These are phyloP conservation scores for Phytophthora cactorum DNA, from an alignment of 352 stramenopile species.

Conservation along the genomic window DNA sequence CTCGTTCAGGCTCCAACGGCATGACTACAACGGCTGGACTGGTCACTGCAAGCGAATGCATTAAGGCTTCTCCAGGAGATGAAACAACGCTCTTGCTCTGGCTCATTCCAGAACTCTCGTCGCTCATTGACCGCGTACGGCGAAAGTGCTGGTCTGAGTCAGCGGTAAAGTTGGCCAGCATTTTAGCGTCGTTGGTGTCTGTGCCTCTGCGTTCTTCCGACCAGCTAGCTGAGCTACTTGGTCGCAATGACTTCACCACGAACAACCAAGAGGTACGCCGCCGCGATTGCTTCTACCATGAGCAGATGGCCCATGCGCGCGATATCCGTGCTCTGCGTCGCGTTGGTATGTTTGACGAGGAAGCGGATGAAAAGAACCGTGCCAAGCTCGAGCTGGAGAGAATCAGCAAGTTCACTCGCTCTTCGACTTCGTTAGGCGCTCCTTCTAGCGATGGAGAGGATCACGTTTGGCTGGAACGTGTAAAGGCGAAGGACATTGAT, in stretches of 20 bases:
- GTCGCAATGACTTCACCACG: constrained; percentile 59
- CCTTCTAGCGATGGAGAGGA: constrained; percentile 46
- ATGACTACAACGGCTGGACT: constrained; percentile 49
- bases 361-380: constrained; percentile 68
- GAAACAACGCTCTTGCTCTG: constrained; percentile 81
- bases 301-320: constrained; percentile 82
- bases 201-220: constrained; percentile 73
- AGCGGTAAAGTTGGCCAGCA: constrained; percentile 69
- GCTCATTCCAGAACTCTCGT: constrained; percentile 76
- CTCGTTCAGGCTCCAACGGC: constrained; percentile 47
- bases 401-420: constrained; percentile 70
- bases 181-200: constrained; percentile 67
- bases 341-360: constrained; percentile 55
- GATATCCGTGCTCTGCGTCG: constrained; percentile 71
- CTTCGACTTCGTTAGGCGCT: constrained; percentile 29
- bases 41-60: constrained; percentile 58
- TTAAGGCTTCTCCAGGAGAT: constrained; percentile 72
- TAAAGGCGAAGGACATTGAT: constrained; percentile 87
- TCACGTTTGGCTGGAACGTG: constrained; percentile 78
- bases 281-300: constrained; percentile 84
- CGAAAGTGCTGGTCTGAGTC: constrained; percentile 77
- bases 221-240: constrained; percentile 61
- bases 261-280: constrained; percentile 83
- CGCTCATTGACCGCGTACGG: constrained; percentile 69
- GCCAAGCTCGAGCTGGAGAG: constrained; percentile 70